These are phyloP conservation scores for Fraxinus pennsylvanica DNA, from an alignment of 257 asterid species.

Conservation along the genomic window DNA sequence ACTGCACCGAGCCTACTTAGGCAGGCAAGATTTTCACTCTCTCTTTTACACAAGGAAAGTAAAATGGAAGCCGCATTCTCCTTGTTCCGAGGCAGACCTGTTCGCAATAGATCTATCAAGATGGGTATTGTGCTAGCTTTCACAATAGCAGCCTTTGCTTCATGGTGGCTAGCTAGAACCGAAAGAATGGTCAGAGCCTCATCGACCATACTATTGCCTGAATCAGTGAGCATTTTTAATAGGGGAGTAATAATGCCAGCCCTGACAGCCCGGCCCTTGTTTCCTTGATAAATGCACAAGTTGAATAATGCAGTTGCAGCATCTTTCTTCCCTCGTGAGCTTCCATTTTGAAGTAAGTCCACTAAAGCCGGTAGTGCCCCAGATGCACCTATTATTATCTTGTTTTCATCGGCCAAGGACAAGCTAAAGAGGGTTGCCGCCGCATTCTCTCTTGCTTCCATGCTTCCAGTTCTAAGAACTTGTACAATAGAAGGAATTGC, in stretches of 20 bases:
- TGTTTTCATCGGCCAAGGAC: conserved; percentile 85
- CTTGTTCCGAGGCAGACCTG: conserved; percentile 68
- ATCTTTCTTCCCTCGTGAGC: conserved; percentile 82
- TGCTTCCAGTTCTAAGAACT: conserved; percentile 85
- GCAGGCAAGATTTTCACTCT: conserved; percentile 60
- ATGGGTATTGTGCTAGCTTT: conserved; percentile 78
- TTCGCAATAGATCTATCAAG: conserved; percentile 67
- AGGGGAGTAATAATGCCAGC: conserved; percentile 73
- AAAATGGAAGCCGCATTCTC: conserved; percentile 78
- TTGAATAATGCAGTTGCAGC: conserved; percentile 93
- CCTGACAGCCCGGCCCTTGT: conserved; percentile 87
- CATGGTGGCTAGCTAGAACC: conserved; percentile 78
- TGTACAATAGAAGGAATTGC: conserved; percentile 90
- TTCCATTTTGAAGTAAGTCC: conserved; percentile 70
- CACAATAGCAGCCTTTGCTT: conserved; percentile 71
- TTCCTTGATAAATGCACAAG: conserved; percentile 83
- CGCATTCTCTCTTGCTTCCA: conserved; percentile 87
- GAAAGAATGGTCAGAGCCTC: conserved; percentile 89
- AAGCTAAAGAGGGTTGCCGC: conserved; percentile 90
- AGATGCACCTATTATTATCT: conserved; percentile 86
- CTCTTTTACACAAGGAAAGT: conserved; percentile 78
- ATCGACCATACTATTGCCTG: conserved; percentile 70
- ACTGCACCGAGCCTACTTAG: conserved; percentile 75
- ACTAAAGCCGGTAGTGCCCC: conserved; percentile 91
- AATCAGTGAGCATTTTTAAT: conserved; percentile 72